Evolutionary conservation across 2,329 filamentous ascomycete genomes (phyloP), one percentile per base, ranked within the genome.

Genomic region (Colletotrichum trifolii): DNA sequence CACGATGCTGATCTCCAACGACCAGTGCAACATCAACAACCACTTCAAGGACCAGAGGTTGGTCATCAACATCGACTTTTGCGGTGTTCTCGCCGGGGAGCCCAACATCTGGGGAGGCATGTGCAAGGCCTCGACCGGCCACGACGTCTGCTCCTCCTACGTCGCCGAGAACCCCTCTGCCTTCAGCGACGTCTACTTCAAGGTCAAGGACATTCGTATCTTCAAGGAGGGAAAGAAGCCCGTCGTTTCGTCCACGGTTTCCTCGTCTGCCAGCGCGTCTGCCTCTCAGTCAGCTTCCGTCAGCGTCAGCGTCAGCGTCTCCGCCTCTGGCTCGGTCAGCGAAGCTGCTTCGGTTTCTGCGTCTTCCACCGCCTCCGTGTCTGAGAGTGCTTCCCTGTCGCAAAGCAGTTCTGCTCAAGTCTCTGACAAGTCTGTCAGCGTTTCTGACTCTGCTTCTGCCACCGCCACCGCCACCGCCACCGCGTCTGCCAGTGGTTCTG

Each of bases 41-140:
- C 82, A 86, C 71, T 91, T 96, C 76, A 79, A 78, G 66, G 80
- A 89, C 72, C 86, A 94, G 81, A 86, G 89, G 70, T 86, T 97
- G 66, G 87, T 93, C 59, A 85, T 94, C 70, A 88, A 93, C 79
- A 92, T 91, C 48, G 76, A 88, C 45, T 91, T 94, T 75, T 95
- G 92, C 75, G 92, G 91, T 17, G 86, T 89, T 70, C 91, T 89
- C 81, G 90, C 90, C 2, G 88, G 75, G 59, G 72, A 72, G 56
- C 50, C 63, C 11, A 60, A 66, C 34, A 67, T 73, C 56, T 79
- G 75, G 73, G 68, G 67, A 50, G 58, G 71, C 25, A 46, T 60
- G 12, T 79, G 78, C 67, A 17, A 52, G 13, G 48, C 53, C 17
- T 50, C 56, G 42, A 73, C 75, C 13, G 62, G 66, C 15, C 70